Percentiles rank a stretch among this genome's conserved stretches.
These are phyloP conservation scores for Populus trichocarpa DNA, from an alignment of 441 rosid genomes.

Conservation along the genomic window DNA sequence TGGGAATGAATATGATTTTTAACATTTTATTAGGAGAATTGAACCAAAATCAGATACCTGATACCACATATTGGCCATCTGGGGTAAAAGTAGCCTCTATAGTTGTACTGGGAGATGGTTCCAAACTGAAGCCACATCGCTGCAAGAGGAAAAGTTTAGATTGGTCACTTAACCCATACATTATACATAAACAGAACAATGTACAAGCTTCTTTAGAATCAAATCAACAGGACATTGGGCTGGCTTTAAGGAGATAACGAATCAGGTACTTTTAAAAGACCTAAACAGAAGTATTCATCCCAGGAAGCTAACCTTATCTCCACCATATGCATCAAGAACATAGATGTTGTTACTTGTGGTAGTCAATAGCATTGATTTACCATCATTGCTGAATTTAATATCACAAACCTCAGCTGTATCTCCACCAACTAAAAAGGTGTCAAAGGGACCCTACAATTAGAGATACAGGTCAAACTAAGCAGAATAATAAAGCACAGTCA, in stretches of 20 bases:
- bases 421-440: slow-evolving; percentile 94
- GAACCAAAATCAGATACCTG: slow-evolving; percentile 48
- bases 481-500: background rate
- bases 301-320: slow-evolving; percentile 70
- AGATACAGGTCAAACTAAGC: slow-evolving; percentile 20
- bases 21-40: background rate
- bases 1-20: background rate
- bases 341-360: slow-evolving; percentile 78
- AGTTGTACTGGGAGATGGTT: slow-evolving; percentile 72
- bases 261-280: background rate
- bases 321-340: slow-evolving; percentile 88
- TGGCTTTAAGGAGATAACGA: background rate
- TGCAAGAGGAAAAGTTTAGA: slow-evolving; percentile 30
- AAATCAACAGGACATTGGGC: background rate
- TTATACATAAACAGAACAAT: slow-evolving; percentile 4
- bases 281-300: background rate
- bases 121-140: slow-evolving; percentile 88
- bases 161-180: background rate
- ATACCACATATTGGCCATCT: slow-evolving; percentile 89
- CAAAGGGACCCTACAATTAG: slow-evolving; percentile 78
- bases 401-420: slow-evolving; percentile 91
- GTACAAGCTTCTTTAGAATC: background rate
- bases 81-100: slow-evolving; percentile 93
- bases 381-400: slow-evolving; percentile 94
- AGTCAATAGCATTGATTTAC: slow-evolving; percentile 86